Evolutionary conservation across 345 rosid genomes (phyloP).

Genomic region (thale cress (Arabidopsis thaliana)): TAIR10.1 NC_003075.7:10392501-10393000

Average conservation of each 20-base stretch:
- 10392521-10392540: conserved; percentile 77
- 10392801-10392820: conserved; percentile 80
- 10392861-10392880: conserved; percentile 89
- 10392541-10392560: conserved; percentile 86
- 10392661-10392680: conserved; percentile 87
- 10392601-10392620: conserved; percentile 85
- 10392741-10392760: not conserved
- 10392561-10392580: conserved; percentile 78
- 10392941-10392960: conserved; percentile 43
- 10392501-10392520: conserved; percentile 77
- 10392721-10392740: conserved; percentile 29
- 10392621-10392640: conserved; percentile 73
- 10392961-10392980: not conserved
- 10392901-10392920: conserved; percentile 86
- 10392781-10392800: conserved; percentile 54
- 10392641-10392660: conserved; percentile 83
- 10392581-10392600: conserved; percentile 74
- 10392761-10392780: conserved; percentile 11
- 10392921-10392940: conserved; percentile 78
- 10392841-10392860: conserved; percentile 80
- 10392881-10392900: conserved; percentile 81
- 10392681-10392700: conserved; percentile 94
- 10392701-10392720: conserved; percentile 91
- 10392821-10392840: conserved; percentile 63
- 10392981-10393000: not conserved